Base-by-base conservation (phyloP, 345 rosid species). In the Eucalyptus virginea region DNA sequence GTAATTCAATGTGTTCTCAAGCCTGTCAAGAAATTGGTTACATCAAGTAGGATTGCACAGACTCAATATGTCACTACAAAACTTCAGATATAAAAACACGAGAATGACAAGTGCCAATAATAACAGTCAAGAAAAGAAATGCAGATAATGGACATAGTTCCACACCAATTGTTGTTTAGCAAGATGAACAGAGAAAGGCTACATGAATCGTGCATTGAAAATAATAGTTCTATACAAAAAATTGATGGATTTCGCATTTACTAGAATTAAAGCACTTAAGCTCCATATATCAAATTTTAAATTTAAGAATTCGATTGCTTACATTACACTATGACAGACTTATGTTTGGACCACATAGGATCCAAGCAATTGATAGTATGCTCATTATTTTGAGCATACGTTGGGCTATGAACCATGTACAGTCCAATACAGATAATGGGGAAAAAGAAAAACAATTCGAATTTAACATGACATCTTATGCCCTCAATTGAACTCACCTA, bases 1-100 rank as follows among this genome's bases (percentile, higher is more conserved):
- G 90, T 96, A 96, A 91, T 98, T 96, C 91, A 95, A 89, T 51
- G 96, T 96, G 87, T 95, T 94, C 92, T 96, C 98, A 80, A 94
- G 98, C 95, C 99, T 98, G 96, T 51, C 89, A 89, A 87, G 67
- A 49, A 91, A 88, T 26, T n/a, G 65, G 44, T 72, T 65, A n/a
- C 30, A 54, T 87, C 23, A 87, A 52, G 69, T 54, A 87, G 88
- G 48, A 87, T 34, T 54, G 45, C 48, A 34, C 26, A 19, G 56
- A 42, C 67, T 86, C 81, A 37, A 19, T 72, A 19, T 45, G 6
- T 72, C 81, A 72, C 26, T 18, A 37, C 45, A 37, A 72, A 37
- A 34, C 81, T 72, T 40, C 45, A 37, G 81, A 72, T 37, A 72
- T 11, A 37, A 72, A 37, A 37, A 72, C 45, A 72, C 7, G 3